A percentile compares a stretch with the other conserved stretches of the same genome.
Evolutionary conservation across 129 eudicot species (phyloP).

Genomic region (Tagetes patula): DNA sequence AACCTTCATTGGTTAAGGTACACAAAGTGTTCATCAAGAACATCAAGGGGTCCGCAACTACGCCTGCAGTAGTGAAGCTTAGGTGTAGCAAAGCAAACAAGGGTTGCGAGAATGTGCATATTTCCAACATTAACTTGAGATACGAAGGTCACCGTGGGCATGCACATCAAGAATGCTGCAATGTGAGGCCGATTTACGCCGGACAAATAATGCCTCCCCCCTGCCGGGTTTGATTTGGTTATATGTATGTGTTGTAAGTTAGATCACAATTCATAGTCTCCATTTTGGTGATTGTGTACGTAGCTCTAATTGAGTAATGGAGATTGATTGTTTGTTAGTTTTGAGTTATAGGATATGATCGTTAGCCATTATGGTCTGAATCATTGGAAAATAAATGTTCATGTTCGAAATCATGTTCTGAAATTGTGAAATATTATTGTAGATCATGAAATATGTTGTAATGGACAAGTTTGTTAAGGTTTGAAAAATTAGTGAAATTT

Average conservation of each 20-base stretch:
- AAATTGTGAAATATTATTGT: not conserved
- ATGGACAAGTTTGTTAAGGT: not conserved
- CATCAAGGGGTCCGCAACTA: conserved; percentile 44
- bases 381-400: conserved; percentile 13
- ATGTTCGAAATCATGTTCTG: not conserved
- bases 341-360: not conserved
- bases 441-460: conserved; percentile 7
- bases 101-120: conserved; percentile 51
- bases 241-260: not conserved
- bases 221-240: conserved; percentile 11
- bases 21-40: conserved; percentile 48
- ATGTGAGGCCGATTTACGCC: conserved; percentile 39
- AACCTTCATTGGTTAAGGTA: conserved; percentile 60
- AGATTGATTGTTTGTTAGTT: not conserved
- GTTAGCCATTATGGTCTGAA: not conserved
- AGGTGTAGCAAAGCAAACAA: conserved; percentile 47
- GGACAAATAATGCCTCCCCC: conserved; percentile 46
- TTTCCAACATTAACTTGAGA: conserved; percentile 47
- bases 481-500: no score
- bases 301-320: conserved; percentile 5
- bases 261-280: not conserved
- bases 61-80: conserved; percentile 41
- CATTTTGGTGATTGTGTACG: not conserved
- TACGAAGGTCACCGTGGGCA: conserved; percentile 43
- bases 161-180: conserved; percentile 43